These are phyloP conservation scores for Lathyrus sativus DNA, from an alignment of 306 rosid species.

Conservation along the genomic window DNA sequence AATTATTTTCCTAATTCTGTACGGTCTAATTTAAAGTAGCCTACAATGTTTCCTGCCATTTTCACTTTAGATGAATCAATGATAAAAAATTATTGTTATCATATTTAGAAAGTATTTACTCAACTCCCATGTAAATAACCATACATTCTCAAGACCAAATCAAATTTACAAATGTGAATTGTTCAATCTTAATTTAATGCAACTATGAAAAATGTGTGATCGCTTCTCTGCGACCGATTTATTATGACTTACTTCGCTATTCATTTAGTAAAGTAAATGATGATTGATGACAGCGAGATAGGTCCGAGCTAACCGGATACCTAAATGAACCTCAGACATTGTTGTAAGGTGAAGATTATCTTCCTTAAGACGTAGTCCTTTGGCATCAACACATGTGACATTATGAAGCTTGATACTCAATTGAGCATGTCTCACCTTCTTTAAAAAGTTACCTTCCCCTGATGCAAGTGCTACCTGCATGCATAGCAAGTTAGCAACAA, in stretches of 20 bases:
- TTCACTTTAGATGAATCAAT: conserved; percentile 14
- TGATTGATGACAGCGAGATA: conserved; percentile 33
- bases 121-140: neutral
- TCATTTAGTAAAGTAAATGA: no score
- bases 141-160: neutral
- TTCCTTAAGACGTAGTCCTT: conserved; percentile 44
- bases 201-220: neutral
- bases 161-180: neutral
- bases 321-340: conserved; percentile 51
- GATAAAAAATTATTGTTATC: neutral
- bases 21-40: conserved; percentile 15
- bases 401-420: conserved; percentile 38
- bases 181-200: neutral
- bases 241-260: no score
- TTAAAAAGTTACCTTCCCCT: conserved; percentile 59
- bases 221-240: neutral
- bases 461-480: conserved; percentile 68
- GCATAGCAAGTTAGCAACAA: neutral
- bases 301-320: conserved; percentile 50
- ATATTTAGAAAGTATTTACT: neutral
- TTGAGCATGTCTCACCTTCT: conserved; percentile 63
- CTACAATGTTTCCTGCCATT: conserved; percentile 5
- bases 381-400: conserved; percentile 57
- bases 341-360: conserved; percentile 67
- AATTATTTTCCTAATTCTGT: neutral